These are phyloP conservation scores for Porodaedalea pini DNA, from an alignment of 1,284 basidiomycete species.

Conservation along the genomic window DNA sequence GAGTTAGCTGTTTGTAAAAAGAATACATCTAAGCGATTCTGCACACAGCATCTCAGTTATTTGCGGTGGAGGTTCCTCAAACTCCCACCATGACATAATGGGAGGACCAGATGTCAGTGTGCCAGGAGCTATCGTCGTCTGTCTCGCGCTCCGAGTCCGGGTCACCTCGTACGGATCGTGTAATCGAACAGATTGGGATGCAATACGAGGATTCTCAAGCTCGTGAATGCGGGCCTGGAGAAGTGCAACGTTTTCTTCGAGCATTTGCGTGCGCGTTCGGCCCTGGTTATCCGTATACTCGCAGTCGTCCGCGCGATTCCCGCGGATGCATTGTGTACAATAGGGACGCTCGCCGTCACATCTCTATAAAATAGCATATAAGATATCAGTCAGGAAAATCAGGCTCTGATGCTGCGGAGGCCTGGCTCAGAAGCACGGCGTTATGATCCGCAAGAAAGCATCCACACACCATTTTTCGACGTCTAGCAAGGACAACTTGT, in stretches of 20 bases:
- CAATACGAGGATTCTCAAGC: slow-evolving; percentile 34
- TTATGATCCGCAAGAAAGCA: no score
- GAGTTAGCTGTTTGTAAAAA: background rate
- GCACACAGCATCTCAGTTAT: slow-evolving; percentile 23
- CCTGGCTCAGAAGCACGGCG: no score
- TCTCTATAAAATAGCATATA: slow-evolving; percentile 30
- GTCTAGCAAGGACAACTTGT: slow-evolving; percentile 26
- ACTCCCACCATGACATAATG: slow-evolving; percentile 17
- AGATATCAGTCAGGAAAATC: background rate
- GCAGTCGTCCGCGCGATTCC: slow-evolving; percentile 36
- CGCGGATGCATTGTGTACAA: slow-evolving; percentile 36
- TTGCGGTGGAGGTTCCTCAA: slow-evolving; percentile 24
- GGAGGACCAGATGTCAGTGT: background rate
- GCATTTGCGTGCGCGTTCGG: slow-evolving; percentile 32
- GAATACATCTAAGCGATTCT: background rate
- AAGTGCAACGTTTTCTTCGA: slow-evolving; percentile 38
- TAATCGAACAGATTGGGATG: slow-evolving; percentile 28
- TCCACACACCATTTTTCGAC: slow-evolving; percentile 37
- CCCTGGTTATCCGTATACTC: slow-evolving; percentile 39
- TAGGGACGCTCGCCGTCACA: slow-evolving; percentile 40
- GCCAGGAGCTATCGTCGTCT: background rate
- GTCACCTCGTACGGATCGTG: slow-evolving; percentile 30
- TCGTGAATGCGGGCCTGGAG: slow-evolving; percentile 38
- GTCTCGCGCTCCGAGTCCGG: background rate
- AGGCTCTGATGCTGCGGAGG: background rate